Conservation (phyloP, 306 rosid genomes). For the Vigna unguiculata region DNA sequence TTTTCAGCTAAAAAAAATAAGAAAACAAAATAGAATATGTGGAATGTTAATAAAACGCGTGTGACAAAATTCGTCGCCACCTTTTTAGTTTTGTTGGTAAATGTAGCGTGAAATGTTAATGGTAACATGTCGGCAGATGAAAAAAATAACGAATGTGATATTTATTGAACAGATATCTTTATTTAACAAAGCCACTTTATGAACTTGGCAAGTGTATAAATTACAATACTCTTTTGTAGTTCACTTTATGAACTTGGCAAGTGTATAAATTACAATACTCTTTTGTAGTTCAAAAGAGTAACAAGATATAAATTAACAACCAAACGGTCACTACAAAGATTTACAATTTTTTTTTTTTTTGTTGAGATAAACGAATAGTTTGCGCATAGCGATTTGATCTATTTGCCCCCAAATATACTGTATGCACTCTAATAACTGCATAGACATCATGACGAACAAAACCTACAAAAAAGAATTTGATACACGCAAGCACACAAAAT, state of each 20-base stretch:
- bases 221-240: background rate
- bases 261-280: background rate
- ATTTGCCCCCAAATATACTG: background rate
- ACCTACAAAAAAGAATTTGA: slow-evolving; percentile 59
- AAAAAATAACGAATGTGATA: background rate
- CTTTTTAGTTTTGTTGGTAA: no score
- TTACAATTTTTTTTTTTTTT: slow-evolving; percentile 33
- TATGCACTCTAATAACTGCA: slow-evolving; percentile 31
- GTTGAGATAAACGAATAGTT: slow-evolving; percentile 36
- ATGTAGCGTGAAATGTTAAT: background rate
- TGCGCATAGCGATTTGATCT: slow-evolving; percentile 27
- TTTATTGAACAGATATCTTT: background rate
- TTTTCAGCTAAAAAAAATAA: no score
- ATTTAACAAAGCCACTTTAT: background rate
- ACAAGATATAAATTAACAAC: slow-evolving; percentile 16
- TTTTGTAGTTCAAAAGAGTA: background rate
- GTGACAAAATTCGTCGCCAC: background rate
- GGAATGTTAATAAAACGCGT: background rate
- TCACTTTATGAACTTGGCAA: background rate
- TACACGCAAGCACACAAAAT: background rate
- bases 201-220: background rate
- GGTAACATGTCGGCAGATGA: background rate
- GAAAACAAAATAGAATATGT: no score
- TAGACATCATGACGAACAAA: slow-evolving; percentile 37
- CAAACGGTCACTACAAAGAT: background rate